Conservation (phyloP, 2,329 filamentous ascomycete genomes). For the Aspergillus sp. region DNA sequence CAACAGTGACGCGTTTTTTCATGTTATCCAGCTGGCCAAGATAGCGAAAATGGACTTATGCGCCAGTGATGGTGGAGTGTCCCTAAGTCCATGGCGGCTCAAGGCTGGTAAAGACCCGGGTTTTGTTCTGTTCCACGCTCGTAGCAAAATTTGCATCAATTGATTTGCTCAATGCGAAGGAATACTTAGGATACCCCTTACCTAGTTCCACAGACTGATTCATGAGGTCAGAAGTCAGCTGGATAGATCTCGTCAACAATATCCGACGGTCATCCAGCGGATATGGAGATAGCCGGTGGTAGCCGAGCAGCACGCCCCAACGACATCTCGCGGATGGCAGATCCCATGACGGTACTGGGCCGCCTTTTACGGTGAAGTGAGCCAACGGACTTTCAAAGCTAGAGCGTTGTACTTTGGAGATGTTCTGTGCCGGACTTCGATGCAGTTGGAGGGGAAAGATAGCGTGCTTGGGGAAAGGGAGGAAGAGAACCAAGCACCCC, state of each 20-base stretch:
- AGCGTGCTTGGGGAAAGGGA: background rate
- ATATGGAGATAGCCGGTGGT: constrained; percentile 1
- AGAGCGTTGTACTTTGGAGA: background rate
- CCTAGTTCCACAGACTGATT: background rate
- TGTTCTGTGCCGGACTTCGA: background rate
- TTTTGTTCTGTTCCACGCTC: background rate
- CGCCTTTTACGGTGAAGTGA: background rate
- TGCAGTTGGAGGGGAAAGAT: background rate
- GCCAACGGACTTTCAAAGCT: background rate
- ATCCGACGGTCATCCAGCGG: background rate
- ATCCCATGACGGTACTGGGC: background rate
- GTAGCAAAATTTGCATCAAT: background rate
- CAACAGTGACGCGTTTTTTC: background rate
- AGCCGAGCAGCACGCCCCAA: constrained; percentile 1
- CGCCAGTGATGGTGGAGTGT: background rate
- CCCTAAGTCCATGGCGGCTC: background rate
- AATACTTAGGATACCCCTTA: background rate
- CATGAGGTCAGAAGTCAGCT: constrained; percentile 12
- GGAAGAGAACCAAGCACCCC: background rate
- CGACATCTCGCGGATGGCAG: background rate
- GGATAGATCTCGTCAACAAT: constrained; percentile 2
- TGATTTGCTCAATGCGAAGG: background rate
- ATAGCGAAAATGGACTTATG: background rate
- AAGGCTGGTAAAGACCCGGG: background rate
- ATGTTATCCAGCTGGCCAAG: background rate